These are phyloP conservation scores for Pseudogymnoascus sp. DNA, from an alignment of 2,329 filamentous ascomycete genomes.

Conservation along the genomic window DNA sequence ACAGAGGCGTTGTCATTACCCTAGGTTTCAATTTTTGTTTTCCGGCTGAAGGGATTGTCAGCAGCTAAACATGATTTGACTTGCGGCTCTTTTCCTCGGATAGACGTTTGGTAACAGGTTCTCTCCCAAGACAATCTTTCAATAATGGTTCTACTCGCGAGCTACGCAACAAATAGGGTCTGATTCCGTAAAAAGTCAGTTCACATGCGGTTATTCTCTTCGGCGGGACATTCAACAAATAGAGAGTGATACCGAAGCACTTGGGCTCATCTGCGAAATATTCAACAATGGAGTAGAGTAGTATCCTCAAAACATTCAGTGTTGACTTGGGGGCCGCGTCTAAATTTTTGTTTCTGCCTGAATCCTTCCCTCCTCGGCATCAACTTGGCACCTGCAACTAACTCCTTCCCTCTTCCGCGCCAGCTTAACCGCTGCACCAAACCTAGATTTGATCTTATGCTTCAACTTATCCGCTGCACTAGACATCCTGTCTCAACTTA, in stretches of 20 bases:
- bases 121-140: not conserved
- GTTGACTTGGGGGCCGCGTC: not conserved
- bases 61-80: not conserved
- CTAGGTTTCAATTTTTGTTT: not conserved
- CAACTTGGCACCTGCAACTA: not conserved
- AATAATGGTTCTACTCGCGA: not conserved
- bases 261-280: not conserved
- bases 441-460: not conserved
- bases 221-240: not conserved
- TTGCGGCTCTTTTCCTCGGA: not conserved
- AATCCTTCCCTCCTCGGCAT: not conserved
- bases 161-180: not conserved
- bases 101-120: not conserved
- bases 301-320: not conserved
- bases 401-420: not conserved
- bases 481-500: not conserved
- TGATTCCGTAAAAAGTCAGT: not conserved
- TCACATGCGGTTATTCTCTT: not conserved
- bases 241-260: no score
- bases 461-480: not conserved
- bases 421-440: not conserved
- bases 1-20: no score
- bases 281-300: not conserved
- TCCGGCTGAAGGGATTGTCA: not conserved
- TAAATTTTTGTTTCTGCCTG: not conserved